Percentiles rank a stretch among this genome's conserved stretches.
phyloP scores from a whole-genome alignment of 2,329 filamentous ascomycete genomes.

The Colletotrichum musicola region DNA sequence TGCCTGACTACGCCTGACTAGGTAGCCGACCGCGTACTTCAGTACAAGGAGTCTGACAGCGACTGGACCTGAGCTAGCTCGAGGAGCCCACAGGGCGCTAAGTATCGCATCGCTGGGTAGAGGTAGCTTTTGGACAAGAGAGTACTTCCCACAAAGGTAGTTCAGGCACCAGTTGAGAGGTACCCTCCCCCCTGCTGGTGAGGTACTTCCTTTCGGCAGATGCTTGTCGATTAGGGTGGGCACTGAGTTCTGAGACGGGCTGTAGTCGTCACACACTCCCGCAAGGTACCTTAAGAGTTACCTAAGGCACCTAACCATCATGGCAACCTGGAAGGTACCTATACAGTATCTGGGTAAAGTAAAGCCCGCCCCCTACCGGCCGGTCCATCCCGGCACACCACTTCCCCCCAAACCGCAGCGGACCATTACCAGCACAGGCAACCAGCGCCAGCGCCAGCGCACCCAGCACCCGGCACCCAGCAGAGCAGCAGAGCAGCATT shows the following conservation, averaged over 20 bases:
- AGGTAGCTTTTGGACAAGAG: not conserved
- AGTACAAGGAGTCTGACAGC: slow-evolving; percentile 1
- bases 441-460: slow-evolving; percentile 23
- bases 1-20: not conserved
- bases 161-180: not conserved
- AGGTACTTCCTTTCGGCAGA: slow-evolving; percentile 29
- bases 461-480: slow-evolving; percentile 6
- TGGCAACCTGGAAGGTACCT: no score
- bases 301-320: not conserved
- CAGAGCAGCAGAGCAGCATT: slow-evolving; percentile 16
- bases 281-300: not conserved
- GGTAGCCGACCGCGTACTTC: not conserved
- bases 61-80: not conserved
- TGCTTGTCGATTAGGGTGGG: slow-evolving; percentile 13
- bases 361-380: slow-evolving; percentile 26
- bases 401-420: slow-evolving; percentile 2
- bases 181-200: slow-evolving; percentile 19
- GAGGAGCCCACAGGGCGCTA: not conserved
- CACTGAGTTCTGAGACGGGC: slow-evolving; percentile 30
- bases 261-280: slow-evolving; percentile 31
- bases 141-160: slow-evolving; percentile 16
- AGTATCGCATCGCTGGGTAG: not conserved
- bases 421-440: not conserved
- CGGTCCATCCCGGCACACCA: slow-evolving; percentile 29
- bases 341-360: not conserved